phyloP scores from a whole-genome alignment of 495 filamentous ascomycete genomes.

The Sphaerosporella brunnea region DNA sequence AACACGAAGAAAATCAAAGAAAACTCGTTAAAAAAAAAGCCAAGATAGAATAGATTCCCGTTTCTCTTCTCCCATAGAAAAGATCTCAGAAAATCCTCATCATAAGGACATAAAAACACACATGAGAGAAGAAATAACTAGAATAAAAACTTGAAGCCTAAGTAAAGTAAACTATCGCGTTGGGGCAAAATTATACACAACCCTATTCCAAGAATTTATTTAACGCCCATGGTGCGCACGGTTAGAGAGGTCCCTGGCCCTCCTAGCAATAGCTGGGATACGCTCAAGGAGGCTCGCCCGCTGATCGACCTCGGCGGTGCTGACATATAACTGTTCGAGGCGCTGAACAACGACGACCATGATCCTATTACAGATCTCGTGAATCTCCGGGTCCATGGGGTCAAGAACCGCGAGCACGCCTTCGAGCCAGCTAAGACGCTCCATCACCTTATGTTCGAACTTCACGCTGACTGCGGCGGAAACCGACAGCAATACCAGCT shows the following conservation, averaged over 20 bases:
- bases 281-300: slow-evolving; percentile 45
- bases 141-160: too few relatives aligned
- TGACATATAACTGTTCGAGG: slow-evolving; percentile 52
- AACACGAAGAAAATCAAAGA: too few relatives aligned
- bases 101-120: too few relatives aligned
- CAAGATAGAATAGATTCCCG: too few relatives aligned
- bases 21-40: too few relatives aligned
- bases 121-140: too few relatives aligned
- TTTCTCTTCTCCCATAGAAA: too few relatives aligned
- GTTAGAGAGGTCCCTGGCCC: slow-evolving; percentile 30
- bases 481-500: slow-evolving; percentile 66
- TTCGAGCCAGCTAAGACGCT: slow-evolving; percentile 67
- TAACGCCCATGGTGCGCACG: background rate
- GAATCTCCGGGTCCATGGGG: slow-evolving; percentile 48
- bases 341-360: slow-evolving; percentile 56
- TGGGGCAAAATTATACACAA: too few relatives aligned
- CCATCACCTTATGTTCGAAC: slow-evolving; percentile 42
- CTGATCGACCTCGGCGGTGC: slow-evolving; percentile 42
- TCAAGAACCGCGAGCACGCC: slow-evolving; percentile 39
- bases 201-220: too few relatives aligned
- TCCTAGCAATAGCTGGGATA: slow-evolving; percentile 39
- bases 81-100: too few relatives aligned
- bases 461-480: slow-evolving; percentile 60
- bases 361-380: slow-evolving; percentile 51
- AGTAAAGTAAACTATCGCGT: too few relatives aligned